Evolutionary conservation across 2,329 filamentous ascomycete genomes (phyloP), one percentile per base, ranked within the genome.

Genomic region (Aaosphaeria pasadenensis): DNA sequence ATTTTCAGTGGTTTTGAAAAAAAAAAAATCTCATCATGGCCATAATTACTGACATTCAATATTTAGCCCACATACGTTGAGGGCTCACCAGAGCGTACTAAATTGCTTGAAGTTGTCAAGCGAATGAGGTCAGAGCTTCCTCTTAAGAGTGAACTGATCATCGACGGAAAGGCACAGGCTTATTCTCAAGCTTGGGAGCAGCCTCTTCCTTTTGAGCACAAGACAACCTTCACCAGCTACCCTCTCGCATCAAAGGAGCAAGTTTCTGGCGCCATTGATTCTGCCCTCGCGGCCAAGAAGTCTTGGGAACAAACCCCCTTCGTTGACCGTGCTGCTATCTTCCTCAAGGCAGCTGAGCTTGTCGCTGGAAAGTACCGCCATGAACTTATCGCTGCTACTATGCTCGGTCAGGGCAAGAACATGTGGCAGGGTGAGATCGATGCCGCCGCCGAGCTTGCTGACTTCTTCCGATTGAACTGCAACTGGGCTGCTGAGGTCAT

Each of bases 341-440:
- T 97, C 77, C 82, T 97, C 64, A 96, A 96, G 80, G 92, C 94
- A 4, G 92, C 92, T 32, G 91, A 97, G 67, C 78, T 99, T 53
- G 84, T 99, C 58, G 78, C 88, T 46, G 87, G 83, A 55, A 97
- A 97, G 76, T 97, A 99, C 75, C 84, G 94, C 67, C 96, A 96
- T 73, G 90, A 96, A 48, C 83, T 99, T 61, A 95, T 97, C 88
- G 92, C 94, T 6, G 85, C 90, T 39, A 96, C 94, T 11, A 96
- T 97, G 84, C 78, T 96, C 32, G 94, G 92, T 52, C 92, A 99
- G 74, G 92, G 94, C 63, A 97, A 97, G 83, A 97, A 96, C 71
- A 90, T 89, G 42, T 96, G 91, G 90, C 92, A 97, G 74, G 92
- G 91, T 17, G 92, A 97, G 79, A 96, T 96, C 55, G 92, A 96